These are phyloP conservation scores for Yarrowia bubula DNA, from an alignment of 805 yeast species.

Conservation along the genomic window DNA sequence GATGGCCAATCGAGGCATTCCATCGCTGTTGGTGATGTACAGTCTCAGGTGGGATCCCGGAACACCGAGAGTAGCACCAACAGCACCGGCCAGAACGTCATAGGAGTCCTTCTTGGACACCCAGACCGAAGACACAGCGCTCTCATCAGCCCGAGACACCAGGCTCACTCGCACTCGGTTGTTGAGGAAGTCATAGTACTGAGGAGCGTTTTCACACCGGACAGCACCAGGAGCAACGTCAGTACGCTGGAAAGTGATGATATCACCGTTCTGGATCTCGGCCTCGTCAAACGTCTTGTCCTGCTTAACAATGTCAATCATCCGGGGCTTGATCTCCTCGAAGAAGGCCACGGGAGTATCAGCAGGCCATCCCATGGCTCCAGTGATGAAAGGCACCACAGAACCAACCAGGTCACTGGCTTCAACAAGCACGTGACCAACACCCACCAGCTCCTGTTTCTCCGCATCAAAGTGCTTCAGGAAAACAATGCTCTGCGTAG, in stretches of 20 bases:
- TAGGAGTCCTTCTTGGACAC: constrained; percentile 60
- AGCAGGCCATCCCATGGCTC: constrained; percentile 37
- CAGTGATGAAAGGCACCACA: constrained; percentile 34
- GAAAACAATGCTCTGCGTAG: constrained; percentile 34
- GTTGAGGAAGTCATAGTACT: constrained; percentile 39
- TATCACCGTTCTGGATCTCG: constrained; percentile 42
- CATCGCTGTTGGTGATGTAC: constrained; percentile 61
- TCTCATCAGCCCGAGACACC: constrained; percentile 28
- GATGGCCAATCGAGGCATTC: constrained; percentile 43
- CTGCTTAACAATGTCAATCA: constrained; percentile 37
- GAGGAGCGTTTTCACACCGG: constrained; percentile 30
- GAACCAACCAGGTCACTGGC: constrained; percentile 47
- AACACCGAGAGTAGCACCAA: constrained; percentile 54
- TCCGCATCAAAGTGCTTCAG: constrained; percentile 66
- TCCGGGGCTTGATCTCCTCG: constrained; percentile 41
- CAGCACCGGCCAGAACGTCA: constrained; percentile 56
- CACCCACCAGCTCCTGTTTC: constrained; percentile 57
- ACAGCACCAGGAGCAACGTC: constrained; percentile 28
- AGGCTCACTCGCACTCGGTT: constrained; percentile 37
- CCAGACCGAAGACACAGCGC: constrained; percentile 50
- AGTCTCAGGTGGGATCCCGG: constrained; percentile 65
- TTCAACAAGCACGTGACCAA: constrained; percentile 56
- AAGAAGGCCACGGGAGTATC: constrained; percentile 34
- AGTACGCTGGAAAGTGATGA: constrained; percentile 39
- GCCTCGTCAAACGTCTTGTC: constrained; percentile 36